Evolutionary conservation across 2,329 filamentous ascomycete genomes (phyloP).

Genomic region (Paracoccidioides brasiliensis): DNA sequence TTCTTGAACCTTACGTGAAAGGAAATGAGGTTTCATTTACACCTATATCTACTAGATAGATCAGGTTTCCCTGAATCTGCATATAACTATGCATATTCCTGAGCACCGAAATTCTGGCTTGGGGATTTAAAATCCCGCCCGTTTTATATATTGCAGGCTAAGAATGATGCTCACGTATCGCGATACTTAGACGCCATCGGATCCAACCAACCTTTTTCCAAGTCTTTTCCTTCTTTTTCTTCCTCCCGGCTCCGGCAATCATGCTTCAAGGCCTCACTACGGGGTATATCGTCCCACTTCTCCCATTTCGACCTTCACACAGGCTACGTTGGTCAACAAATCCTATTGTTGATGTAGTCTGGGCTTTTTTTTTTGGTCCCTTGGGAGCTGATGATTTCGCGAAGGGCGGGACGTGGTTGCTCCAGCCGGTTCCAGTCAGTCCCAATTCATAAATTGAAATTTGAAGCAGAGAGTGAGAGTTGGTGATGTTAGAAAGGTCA

Average conservation of each 20-base stretch:
- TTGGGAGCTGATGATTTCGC: conserved; percentile 66
- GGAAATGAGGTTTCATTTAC: no score
- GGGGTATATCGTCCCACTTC: conserved; percentile 22
- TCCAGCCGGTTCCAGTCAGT: conserved; percentile 71
- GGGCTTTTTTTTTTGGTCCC: conserved; percentile 54
- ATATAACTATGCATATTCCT: no score
- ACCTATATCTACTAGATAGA: no score
- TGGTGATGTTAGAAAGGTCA: conserved; percentile 55
- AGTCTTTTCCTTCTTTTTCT: conserved; percentile 54
- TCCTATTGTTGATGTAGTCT: conserved; percentile 46
- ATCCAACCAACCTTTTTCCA: conserved; percentile 42
- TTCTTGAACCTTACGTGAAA: no score
- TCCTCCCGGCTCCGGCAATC: conserved; percentile 54
- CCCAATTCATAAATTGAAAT: conserved; percentile 50
- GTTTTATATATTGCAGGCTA: no score
- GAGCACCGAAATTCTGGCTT: no score
- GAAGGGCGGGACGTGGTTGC: conserved; percentile 60
- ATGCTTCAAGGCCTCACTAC: conserved; percentile 41
- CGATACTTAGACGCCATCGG: no score
- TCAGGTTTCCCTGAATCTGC: no score
- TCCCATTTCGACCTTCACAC: conserved; percentile 30
- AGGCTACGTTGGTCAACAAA: conserved; percentile 44
- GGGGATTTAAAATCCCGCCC: no score
- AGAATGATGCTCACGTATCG: no score
- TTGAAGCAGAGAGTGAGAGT: conserved; percentile 49